phyloP scores from a whole-genome alignment of 78 protist genomes.

The Dictyostelium brefeldianum region DNA sequence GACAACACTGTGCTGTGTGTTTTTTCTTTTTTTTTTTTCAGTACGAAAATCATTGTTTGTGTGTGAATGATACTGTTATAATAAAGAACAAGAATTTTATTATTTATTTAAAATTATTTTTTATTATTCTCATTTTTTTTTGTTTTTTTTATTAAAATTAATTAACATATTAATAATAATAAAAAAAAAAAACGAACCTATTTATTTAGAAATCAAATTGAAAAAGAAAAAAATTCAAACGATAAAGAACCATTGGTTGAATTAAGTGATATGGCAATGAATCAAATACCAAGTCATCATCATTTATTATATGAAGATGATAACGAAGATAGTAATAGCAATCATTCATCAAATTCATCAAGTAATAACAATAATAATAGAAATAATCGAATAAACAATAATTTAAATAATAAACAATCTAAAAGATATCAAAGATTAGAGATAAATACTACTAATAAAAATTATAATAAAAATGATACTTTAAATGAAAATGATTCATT shows the following conservation, averaged over 20 bases:
- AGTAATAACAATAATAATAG: neutral
- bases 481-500: neutral
- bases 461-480: neutral
- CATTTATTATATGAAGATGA: slow-evolving; percentile 25
- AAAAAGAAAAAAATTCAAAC: neutral
- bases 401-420: neutral
- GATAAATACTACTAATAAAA: neutral
- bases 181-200: neutral
- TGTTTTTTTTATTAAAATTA: neutral
- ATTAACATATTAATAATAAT: neutral
- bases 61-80: too few relatives aligned
- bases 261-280: neutral
- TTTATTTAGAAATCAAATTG: neutral
- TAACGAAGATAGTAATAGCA: neutral
- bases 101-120: neutral
- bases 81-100: too few relatives aligned
- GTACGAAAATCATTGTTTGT: too few relatives aligned
- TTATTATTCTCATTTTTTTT: neutral
- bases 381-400: slow-evolving; percentile 12
- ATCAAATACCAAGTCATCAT: neutral
- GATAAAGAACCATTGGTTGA: neutral
- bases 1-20: too few relatives aligned
- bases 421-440: slow-evolving; percentile 18
- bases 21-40: too few relatives aligned
- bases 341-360: neutral